Conservation (phyloP, 768 basidiomycete species). For the Boletus vermiculosoides region DNA sequence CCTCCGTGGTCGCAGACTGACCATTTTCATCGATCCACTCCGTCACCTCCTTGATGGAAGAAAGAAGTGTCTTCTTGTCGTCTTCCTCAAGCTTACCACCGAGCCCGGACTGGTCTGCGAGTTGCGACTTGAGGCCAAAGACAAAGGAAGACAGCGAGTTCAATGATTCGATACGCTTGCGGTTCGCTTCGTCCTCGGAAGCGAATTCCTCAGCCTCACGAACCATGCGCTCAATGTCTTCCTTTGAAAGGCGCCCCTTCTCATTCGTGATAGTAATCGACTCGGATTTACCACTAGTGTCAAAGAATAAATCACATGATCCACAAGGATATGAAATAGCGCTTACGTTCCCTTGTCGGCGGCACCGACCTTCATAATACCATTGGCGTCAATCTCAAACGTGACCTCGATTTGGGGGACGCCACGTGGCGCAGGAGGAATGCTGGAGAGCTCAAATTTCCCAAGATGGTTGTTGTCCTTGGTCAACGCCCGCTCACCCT, state of each 20-base stretch:
- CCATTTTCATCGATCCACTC: slow-evolving; percentile 93
- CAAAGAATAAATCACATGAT: not conserved
- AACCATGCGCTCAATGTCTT: slow-evolving; percentile 96
- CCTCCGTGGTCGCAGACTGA: slow-evolving; percentile 72
- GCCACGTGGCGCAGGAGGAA: slow-evolving; percentile 94
- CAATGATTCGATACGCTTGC: slow-evolving; percentile 83
- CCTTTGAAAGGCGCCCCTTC: slow-evolving; percentile 85
- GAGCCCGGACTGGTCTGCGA: slow-evolving; percentile 84
- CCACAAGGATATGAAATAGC: accelerated
- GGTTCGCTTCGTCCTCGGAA: slow-evolving; percentile 72
- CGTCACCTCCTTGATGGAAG: slow-evolving; percentile 80
- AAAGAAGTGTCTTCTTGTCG: slow-evolving; percentile 81
- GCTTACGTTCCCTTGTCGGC: slow-evolving; percentile 91
- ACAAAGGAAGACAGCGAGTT: slow-evolving; percentile 80
- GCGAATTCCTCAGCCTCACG: slow-evolving; percentile 91
- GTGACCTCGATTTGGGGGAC: slow-evolving; percentile 97
- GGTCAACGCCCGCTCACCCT: slow-evolving; percentile 95
- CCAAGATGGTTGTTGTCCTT: slow-evolving; percentile 99
- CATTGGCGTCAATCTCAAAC: slow-evolving; percentile 94
- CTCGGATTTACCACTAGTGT: slow-evolving; percentile 70
- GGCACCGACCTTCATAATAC: slow-evolving; percentile 92
- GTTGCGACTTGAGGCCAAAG: slow-evolving; percentile 84
- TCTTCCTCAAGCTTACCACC: slow-evolving; percentile 83
- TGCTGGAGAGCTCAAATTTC: slow-evolving; percentile 90
- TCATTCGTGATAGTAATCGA: slow-evolving; percentile 95